These are phyloP conservation scores for Mimosa bimucronata DNA, from an alignment of 306 rosid genomes.

Conservation along the genomic window DNA sequence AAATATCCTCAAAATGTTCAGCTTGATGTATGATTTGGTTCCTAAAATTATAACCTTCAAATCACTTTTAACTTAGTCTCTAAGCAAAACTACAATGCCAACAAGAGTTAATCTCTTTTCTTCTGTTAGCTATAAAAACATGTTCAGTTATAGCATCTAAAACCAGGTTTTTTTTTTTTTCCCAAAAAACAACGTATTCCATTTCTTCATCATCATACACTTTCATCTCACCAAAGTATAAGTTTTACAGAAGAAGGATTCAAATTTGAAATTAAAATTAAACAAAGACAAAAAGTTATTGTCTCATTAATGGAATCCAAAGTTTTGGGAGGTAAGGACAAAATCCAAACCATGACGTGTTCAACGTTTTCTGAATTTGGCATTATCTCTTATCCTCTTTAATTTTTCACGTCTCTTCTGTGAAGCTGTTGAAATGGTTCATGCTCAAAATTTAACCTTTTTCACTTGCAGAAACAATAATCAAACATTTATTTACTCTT, in stretches of 20 bases:
- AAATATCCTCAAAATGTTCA: no score
- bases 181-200: no score
- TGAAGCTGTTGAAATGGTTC: neutral
- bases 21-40: no score
- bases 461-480: neutral
- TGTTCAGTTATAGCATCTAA: no score
- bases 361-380: slow-evolving; percentile 6
- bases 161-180: no score
- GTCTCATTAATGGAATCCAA: neutral
- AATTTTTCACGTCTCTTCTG: neutral
- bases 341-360: slow-evolving; percentile 9
- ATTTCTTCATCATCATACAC: no score
- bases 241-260: neutral
- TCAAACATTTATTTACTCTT: neutral
- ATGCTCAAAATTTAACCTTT: neutral
- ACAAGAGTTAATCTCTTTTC: no score
- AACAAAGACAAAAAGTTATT: neutral
- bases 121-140: no score
- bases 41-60: no score
- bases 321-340: slow-evolving; percentile 3
- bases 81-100: no score
- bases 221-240: no score
- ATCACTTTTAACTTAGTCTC: no score
- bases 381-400: neutral
- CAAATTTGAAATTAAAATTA: neutral